Percentiles rank a stretch among this genome's conserved stretches.
Evolutionary conservation across 805 yeast genomes (phyloP).

Genomic region (Candida verbasci): DNA sequence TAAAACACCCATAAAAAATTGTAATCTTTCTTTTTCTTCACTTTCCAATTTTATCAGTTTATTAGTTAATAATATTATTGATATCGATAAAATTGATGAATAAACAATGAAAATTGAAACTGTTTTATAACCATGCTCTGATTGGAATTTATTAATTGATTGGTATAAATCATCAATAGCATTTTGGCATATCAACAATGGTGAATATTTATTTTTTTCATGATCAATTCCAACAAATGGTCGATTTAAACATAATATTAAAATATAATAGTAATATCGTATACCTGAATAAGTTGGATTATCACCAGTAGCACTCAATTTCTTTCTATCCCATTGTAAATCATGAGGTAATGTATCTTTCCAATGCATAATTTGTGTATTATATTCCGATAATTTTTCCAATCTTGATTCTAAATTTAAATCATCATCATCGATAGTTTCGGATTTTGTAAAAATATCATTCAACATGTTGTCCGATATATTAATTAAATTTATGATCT

Average conservation of each 20-base stretch:
- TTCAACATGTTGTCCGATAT: constrained; percentile 43
- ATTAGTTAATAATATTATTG: constrained; percentile 35
- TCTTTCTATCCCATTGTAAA: constrained; percentile 44
- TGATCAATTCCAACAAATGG: constrained; percentile 47
- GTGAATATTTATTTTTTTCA: constrained; percentile 16
- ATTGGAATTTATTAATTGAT: constrained; percentile 33
- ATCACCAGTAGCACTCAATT: constrained; percentile 38
- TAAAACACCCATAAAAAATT: constrained; percentile 37
- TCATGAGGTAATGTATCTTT: constrained; percentile 44
- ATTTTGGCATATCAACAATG: constrained; percentile 30
- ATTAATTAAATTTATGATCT: constrained; percentile 38
- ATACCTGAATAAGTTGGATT: constrained; percentile 53
- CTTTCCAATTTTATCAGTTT: constrained; percentile 21
- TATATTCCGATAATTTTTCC: constrained; percentile 41
- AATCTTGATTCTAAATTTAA: constrained; percentile 37
- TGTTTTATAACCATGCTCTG: constrained; percentile 35
- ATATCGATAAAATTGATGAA: constrained; percentile 42
- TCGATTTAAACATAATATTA: constrained; percentile 53
- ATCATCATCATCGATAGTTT: constrained; percentile 31
- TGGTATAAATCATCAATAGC: constrained; percentile 40
- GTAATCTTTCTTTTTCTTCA: constrained; percentile 24
- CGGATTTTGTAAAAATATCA: constrained; percentile 40
- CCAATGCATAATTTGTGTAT: constrained; percentile 50
- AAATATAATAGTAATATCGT: constrained; percentile 55
- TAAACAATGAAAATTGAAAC: constrained; percentile 46